Evolutionary conservation across 371 early-diverging fungal genomes (phyloP), one percentile per base, ranked within the genome.

Genomic region (Mucor indicus): DNA sequence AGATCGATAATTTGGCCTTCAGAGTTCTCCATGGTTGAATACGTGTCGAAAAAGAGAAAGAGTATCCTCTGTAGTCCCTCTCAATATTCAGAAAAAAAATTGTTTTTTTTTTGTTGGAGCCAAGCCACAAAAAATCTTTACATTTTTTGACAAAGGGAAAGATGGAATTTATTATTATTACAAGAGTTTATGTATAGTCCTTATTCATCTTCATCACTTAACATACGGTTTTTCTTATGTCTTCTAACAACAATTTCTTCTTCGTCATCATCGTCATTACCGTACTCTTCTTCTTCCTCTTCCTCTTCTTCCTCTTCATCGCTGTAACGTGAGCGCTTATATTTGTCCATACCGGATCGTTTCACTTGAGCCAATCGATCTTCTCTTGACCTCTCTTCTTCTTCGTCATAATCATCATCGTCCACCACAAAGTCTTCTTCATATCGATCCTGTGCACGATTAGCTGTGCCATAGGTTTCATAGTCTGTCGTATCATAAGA

Each of bases 1-100:
- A 92, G 81, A 76, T 95, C 95, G 58, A 91, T 83, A 64, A 85
- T 70, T 69, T 74, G 57, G 51, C 81, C 84, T 67, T 83, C 76
- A 65, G 74, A 72, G 81, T 85, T 85, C 60, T 83, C 72, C 80
- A 80, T 80, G 48, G 37, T 62, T 44, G 37, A 30, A 49, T 38
- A 16, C 46, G 30, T 29, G 48, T 32, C 49, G 44, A 20, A 44
- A 40, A 41, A 59, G 45, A 46, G 50, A 25, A 42, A 45, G 53
- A 45, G n/a, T n/a, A n/a, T n/a, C n/a, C n/a, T n/a, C n/a, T n/a
- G n/a, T n/a, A n/a, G n/a, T n/a, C 35, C n/a, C 35, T 8, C 30
- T 8, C 6, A 8, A 29, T 8, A 29, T 29, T 29, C 12, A 6
- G 6, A 29, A 29, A 12, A 12, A 29, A 29, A 29, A 29, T 12